phyloP scores from a whole-genome alignment of 1,139 yeast genomes.

The Suhomyces bokatorum region DNA sequence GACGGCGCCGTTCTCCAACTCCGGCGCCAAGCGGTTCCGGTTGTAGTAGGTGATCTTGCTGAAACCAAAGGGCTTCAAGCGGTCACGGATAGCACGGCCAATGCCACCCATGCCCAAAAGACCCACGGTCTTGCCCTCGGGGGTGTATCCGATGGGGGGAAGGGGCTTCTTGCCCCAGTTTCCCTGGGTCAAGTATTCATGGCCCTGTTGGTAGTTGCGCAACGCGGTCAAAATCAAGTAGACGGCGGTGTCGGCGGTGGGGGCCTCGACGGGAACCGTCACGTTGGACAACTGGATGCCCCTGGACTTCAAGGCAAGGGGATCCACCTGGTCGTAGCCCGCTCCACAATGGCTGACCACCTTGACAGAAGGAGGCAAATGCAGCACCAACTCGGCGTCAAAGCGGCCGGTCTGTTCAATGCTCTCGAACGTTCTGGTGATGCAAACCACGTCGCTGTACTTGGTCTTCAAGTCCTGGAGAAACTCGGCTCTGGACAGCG shows the following conservation, averaged over 20 bases:
- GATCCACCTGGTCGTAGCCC: slow-evolving; percentile 85
- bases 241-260: slow-evolving; percentile 82
- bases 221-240: slow-evolving; percentile 64
- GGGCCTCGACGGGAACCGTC: slow-evolving; percentile 70
- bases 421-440: slow-evolving; percentile 55
- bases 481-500: slow-evolving; percentile 50
- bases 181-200: slow-evolving; percentile 52
- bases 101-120: slow-evolving; percentile 78
- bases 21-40: slow-evolving; percentile 52
- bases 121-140: slow-evolving; percentile 62
- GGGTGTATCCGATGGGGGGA: slow-evolving; percentile 36
- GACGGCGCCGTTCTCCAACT: slow-evolving; percentile 56
- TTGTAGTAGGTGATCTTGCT: slow-evolving; percentile 59
- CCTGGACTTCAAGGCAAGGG: slow-evolving; percentile 46
- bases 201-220: slow-evolving; percentile 60
- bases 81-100: slow-evolving; percentile 65
- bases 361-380: slow-evolving; percentile 62
- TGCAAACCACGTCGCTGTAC: slow-evolving; percentile 47
- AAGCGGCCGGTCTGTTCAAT: slow-evolving; percentile 63
- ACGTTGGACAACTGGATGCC: slow-evolving; percentile 72
- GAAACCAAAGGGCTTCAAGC: slow-evolving; percentile 67
- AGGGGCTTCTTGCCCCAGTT: slow-evolving; percentile 50
- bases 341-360: slow-evolving; percentile 84
- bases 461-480: slow-evolving; percentile 49
- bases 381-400: slow-evolving; percentile 65